These are phyloP conservation scores for Neoboletus brunneissimus DNA, from an alignment of 768 basidiomycete genomes.

Conservation along the genomic window DNA sequence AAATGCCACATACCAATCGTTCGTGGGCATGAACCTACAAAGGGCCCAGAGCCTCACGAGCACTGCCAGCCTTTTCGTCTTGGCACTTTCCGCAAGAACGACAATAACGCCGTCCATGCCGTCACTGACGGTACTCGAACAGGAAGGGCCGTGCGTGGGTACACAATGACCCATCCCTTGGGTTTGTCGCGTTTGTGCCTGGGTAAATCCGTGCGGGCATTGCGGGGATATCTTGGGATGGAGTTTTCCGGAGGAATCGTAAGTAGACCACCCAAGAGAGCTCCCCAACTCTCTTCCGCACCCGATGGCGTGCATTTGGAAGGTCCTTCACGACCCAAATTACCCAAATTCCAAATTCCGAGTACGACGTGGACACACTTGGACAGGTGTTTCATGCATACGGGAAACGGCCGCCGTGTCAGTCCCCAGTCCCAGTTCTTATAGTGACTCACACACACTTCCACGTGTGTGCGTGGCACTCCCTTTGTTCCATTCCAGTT, in stretches of 20 bases:
- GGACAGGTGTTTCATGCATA: constrained; percentile 11
- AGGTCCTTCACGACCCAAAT: too few relatives aligned
- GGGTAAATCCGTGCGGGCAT: not conserved
- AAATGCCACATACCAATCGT: too few relatives aligned
- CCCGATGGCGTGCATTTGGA: not conserved
- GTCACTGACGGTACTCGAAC: constrained; percentile 2
- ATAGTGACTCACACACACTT: not conserved
- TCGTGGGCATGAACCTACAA: not conserved
- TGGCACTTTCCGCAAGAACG: constrained; percentile 13
- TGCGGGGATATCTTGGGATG: constrained; percentile 5
- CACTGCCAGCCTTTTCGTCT: constrained; percentile 9
- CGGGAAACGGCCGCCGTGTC: constrained; percentile 10
- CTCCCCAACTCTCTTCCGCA: not conserved
- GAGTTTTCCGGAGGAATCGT: not conserved
- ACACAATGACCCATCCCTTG: not conserved
- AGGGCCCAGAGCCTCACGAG: not conserved
- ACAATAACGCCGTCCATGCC: constrained; percentile 7
- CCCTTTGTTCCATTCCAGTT: not conserved
- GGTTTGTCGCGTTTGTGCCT: constrained; percentile 5
- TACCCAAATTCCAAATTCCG: constrained; percentile 13
- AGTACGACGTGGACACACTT: not conserved
- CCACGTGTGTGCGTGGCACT: not conserved
- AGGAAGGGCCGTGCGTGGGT: constrained; percentile 7
- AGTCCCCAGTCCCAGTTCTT: not conserved
- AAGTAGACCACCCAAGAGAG: not conserved